These are phyloP conservation scores for Euclidium syriacum DNA, from an alignment of 345 rosid species.

Conservation along the genomic window DNA sequence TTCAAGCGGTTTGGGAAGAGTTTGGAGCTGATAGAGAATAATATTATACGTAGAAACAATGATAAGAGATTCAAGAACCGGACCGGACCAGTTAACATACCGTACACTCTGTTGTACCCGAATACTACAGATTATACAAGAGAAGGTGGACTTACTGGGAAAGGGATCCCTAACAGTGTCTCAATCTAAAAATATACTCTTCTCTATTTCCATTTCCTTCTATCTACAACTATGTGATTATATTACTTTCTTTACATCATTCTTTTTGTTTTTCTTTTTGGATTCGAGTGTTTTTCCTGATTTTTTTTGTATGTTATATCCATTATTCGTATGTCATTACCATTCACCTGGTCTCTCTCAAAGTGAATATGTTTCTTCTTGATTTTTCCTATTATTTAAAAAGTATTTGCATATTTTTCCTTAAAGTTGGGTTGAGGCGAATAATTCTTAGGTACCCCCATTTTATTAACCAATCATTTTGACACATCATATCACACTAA, in stretches of 20 bases:
- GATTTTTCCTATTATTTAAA: not conserved
- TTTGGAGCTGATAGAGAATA: conserved; percentile 52
- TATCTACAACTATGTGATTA: not conserved
- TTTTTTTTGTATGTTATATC: not conserved
- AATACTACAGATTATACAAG: conserved; percentile 57
- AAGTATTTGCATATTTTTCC: not conserved
- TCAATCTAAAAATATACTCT: conserved; percentile 44
- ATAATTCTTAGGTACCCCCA: too few relatives aligned
- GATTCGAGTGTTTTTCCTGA: not conserved
- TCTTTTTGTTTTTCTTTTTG: not conserved
- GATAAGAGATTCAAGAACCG: conserved; percentile 63
- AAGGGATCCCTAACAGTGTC: conserved; percentile 87
- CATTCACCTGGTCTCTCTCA: not conserved
- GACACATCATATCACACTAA: too few relatives aligned
- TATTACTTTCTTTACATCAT: not conserved
- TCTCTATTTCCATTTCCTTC: not conserved
- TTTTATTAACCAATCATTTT: too few relatives aligned
- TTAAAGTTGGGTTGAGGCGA: too few relatives aligned
- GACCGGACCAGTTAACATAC: conserved; percentile 67
- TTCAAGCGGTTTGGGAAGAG: conserved; percentile 55
- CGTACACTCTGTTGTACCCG: conserved; percentile 75
- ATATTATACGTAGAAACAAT: conserved; percentile 50
- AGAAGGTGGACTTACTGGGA: conserved; percentile 70
- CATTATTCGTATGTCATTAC: not conserved
- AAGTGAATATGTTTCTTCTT: not conserved